phyloP scores from a whole-genome alignment of 495 filamentous ascomycete genomes.

The Trichoderma asperelloides region DNA sequence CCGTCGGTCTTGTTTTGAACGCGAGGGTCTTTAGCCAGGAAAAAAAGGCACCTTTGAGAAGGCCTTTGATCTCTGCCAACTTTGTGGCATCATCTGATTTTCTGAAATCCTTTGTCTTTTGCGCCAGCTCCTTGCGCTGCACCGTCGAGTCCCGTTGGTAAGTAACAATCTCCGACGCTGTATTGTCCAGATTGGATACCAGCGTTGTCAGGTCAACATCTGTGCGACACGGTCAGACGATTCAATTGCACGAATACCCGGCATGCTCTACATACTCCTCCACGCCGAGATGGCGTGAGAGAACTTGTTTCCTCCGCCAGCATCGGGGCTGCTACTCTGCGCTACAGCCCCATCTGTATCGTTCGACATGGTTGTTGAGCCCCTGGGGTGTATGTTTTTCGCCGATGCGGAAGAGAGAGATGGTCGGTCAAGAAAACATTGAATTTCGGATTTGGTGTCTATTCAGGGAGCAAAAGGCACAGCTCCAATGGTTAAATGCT shows the following conservation, averaged over 20 bases:
- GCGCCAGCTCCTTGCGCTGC: constrained; percentile 91
- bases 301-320: constrained; percentile 75
- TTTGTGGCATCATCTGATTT: constrained; percentile 91
- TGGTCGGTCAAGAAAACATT: not conserved
- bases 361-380: constrained; percentile 22
- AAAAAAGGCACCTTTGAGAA: constrained; percentile 63
- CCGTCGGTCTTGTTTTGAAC: not conserved
- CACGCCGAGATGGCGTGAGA: constrained; percentile 91
- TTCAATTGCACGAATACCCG: constrained; percentile 57
- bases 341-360: constrained; percentile 18
- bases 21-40: not conserved
- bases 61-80: constrained; percentile 73
- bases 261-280: constrained; percentile 58
- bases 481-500: not conserved
- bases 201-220: constrained; percentile 83
- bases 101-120: constrained; percentile 96
- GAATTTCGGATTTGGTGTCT: not conserved
- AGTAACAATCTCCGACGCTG: constrained; percentile 84
- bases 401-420: not conserved
- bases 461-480: not conserved
- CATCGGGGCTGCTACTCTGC: constrained; percentile 14
- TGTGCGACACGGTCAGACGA: constrained; percentile 34
- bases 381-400: not conserved
- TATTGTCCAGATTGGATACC: constrained; percentile 79
- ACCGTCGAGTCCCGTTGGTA: constrained; percentile 87